Base-by-base conservation (phyloP, 805 yeast genomes). In the Saccharomycopsis lassenensis region DNA sequence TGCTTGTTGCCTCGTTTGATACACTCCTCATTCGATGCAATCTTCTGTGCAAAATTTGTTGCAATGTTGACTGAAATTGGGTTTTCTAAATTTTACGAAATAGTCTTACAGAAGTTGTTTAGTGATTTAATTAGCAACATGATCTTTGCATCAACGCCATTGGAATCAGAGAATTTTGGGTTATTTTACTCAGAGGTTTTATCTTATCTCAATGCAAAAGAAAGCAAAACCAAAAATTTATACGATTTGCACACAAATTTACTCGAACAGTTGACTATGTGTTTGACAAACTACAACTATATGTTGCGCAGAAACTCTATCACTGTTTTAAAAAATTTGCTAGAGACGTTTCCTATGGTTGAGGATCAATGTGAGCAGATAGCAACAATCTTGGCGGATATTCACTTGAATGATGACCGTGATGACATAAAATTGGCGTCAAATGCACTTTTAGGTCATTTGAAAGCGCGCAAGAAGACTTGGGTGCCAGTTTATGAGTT, bases 161-260 rank as follows among this genome's bases (percentile, higher is more conserved):
- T 65, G 3, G 95, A 87, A 50, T 76, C 94, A 1, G 94, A 86
- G 47, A 81, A 82, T 50, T 54, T 86, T 25, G 94, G 94, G 3
- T 55, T 83, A 8, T 86, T 87, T 46, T 70, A 73, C 46, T 62
- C 71, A 18, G 75, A 71, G 17, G 43, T 80, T 1, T 57, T 84
- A 29, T 57, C 52, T 5, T 56, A 55, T 16, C 58, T 77, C 29
- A 68, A 70, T 37, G 41, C 48, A n/a, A 12, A 22, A 29, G 19
- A 16, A 15, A 12, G 5, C 22, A 7, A 7, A 5, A 22, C 44
- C 56, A 2, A n/a, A n/a, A n/a, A n/a, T n/a, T 46, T 79, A 2
- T 77, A 46, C 37, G 42, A 64, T 6, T 80, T 80, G 70, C 85
- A 84, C 49, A 45, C 56, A 2, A 48, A 51, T 1, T 52, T 82